Evolutionary conservation across 768 basidiomycete genomes (phyloP).

Genomic region (Mycena crocata): DNA sequence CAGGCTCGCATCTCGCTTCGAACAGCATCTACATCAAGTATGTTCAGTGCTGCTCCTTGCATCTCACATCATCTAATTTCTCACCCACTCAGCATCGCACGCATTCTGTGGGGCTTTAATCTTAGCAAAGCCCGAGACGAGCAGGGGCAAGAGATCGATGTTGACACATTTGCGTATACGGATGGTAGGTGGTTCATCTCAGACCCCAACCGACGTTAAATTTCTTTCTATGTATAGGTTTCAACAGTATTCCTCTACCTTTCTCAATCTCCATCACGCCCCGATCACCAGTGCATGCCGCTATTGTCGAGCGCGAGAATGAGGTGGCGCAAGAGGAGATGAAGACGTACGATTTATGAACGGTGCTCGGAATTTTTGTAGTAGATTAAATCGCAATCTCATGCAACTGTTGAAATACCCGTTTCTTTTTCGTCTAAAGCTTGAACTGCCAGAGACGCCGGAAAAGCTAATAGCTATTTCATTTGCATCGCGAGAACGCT

Average conservation of each 20-base stretch:
- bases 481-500: no score
- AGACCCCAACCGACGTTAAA: not conserved
- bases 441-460: no score
- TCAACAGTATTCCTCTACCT: constrained; percentile 29
- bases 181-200: constrained; percentile 3
- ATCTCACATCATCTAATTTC: not conserved
- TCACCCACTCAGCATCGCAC: constrained; percentile 20
- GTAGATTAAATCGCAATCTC: no score
- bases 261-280: constrained; percentile 29
- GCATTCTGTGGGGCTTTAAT: constrained; percentile 33
- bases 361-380: no score
- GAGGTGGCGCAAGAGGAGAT: constrained; percentile 33
- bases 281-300: constrained; percentile 8
- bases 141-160: constrained; percentile 24
- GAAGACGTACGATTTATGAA: constrained; percentile 26
- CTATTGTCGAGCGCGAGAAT: constrained; percentile 29
- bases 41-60: not conserved
- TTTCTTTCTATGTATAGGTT: constrained; percentile 8
- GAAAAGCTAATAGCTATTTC: no score
- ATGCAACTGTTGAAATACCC: no score
- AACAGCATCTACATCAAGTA: constrained; percentile 33
- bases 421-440: no score
- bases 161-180: constrained; percentile 34
- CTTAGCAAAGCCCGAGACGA: constrained; percentile 28
- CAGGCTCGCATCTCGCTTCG: constrained; percentile 24